Evolutionary conservation across 441 rosid genomes (phyloP).

Genomic region (Erysimum cheiri): DNA sequence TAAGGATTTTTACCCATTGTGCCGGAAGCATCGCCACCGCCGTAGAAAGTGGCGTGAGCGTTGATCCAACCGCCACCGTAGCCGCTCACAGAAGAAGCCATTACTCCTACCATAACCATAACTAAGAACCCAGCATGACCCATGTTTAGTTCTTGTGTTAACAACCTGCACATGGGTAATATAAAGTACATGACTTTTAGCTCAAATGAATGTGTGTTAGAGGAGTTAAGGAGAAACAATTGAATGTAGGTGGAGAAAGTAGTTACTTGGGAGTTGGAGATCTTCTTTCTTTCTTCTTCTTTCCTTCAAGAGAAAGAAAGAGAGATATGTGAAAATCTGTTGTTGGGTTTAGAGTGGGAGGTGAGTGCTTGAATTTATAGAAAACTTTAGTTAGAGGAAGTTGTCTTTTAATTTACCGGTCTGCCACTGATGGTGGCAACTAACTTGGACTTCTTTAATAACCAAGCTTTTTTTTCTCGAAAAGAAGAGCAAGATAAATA

Average conservation of each 20-base stretch:
- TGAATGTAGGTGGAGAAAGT: slow-evolving; percentile 31
- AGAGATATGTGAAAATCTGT: slow-evolving; percentile 25
- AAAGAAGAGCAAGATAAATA: neutral
- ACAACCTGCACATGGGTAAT: slow-evolving; percentile 33
- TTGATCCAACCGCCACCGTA: slow-evolving; percentile 72
- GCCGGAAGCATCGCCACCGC: slow-evolving; percentile 96
- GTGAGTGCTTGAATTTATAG: slow-evolving; percentile 41
- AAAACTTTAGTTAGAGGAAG: slow-evolving; percentile 25
- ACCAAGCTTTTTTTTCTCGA: neutral
- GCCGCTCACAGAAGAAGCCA: slow-evolving; percentile 50
- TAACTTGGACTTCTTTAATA: slow-evolving; percentile 35
- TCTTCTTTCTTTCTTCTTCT: slow-evolving; percentile 10
- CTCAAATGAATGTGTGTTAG: slow-evolving; percentile 12
- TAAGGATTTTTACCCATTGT: slow-evolving; percentile 69
- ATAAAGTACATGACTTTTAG: slow-evolving; percentile 13
- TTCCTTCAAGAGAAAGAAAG: slow-evolving; percentile 17
- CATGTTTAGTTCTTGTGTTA: slow-evolving; percentile 35
- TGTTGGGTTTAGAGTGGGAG: slow-evolving; percentile 18
- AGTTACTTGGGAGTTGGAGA: slow-evolving; percentile 26
- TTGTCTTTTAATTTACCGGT: slow-evolving; percentile 30
- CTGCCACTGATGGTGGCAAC: slow-evolving; percentile 40
- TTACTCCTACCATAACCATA: slow-evolving; percentile 27
- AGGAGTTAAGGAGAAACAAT: neutral
- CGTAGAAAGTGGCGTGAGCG: slow-evolving; percentile 95
- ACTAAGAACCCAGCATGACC: slow-evolving; percentile 26